Evolutionary conservation across 345 rosid genomes (phyloP), one percentile per base, ranked within the genome.

Genomic region (Fremontodendron californicum): DNA sequence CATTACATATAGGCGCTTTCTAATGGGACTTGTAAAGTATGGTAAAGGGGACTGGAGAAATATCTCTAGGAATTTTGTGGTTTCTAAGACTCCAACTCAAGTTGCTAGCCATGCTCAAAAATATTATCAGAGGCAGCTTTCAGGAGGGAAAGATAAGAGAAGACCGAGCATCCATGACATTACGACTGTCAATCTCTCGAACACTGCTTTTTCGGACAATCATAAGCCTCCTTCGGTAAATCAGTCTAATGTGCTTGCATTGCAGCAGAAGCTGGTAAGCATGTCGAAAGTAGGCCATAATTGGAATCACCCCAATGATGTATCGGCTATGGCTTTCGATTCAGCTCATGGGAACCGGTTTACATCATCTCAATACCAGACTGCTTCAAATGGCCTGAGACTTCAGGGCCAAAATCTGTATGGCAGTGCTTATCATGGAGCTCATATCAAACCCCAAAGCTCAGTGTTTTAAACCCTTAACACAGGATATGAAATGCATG

Each of bases 21-120:
- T 96, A 72, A 75, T 87, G 84, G 99, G 99, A 64, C 93, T 96
- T 48, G 65, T 92, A 9, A 90, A 89, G 83, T 92, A 92, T 73
- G 98, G 99, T 5, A 96, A 92, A 88, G 99, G 99, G 63, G 99
- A 96, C 37, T 96, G 99, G 99, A 92, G 99, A 87, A 96, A 87
- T 81, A 96, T 96, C 33, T 93, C 99, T 0, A 78, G 98, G 71
- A 91, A 96, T 75, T 92, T 85, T 37, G 99, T 96, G 9, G 83
- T 88, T 68, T 85, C 98, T 0, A 93, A 93, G 88, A 93, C 99
- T 1, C 97, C 99, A 23, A 93, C 98, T 31, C 99, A 96, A 83
- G 99, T 96, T 5, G 99, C 99, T 12, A 96, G 98, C 86, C 99
- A 96, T 77, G 99, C 99, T 13, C 99, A 96, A 79, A 96, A 96